Evolutionary conservation across 495 filamentous ascomycete species (phyloP).

Genomic region (Penicillium atrosanguineum): DNA sequence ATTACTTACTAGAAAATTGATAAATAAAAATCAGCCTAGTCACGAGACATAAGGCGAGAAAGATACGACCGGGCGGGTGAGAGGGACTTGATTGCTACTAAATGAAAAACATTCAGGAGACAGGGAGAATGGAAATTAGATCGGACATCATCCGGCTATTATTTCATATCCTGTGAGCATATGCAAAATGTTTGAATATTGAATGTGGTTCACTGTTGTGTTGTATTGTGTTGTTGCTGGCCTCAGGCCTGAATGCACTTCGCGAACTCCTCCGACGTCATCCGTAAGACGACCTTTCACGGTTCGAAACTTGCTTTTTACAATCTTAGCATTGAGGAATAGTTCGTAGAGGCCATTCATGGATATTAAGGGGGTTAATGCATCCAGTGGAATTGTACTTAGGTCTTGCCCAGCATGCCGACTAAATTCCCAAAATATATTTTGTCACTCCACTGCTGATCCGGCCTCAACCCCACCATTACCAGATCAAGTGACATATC

Average conservation of each 20-base stretch:
- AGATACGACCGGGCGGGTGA: neutral
- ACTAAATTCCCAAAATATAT: neutral
- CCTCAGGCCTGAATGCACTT: neutral
- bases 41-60: neutral
- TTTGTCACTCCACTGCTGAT: neutral
- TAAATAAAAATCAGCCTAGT: neutral
- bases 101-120: no score
- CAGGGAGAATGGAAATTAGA: neutral
- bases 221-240: neutral
- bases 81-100: neutral
- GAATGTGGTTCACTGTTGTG: no score
- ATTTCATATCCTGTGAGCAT: neutral
- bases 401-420: no score
- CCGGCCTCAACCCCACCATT: neutral
- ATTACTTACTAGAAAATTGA: neutral
- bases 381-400: no score
- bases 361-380: no score
- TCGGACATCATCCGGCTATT: neutral
- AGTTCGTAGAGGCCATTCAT: no score
- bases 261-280: neutral
- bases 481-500: neutral
- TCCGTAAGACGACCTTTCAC: neutral
- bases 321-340: no score
- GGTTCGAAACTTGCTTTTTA: neutral
- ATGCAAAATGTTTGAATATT: neutral